phyloP scores from a whole-genome alignment of 306 rosid species.

The Abrus pulchellus region DNA sequence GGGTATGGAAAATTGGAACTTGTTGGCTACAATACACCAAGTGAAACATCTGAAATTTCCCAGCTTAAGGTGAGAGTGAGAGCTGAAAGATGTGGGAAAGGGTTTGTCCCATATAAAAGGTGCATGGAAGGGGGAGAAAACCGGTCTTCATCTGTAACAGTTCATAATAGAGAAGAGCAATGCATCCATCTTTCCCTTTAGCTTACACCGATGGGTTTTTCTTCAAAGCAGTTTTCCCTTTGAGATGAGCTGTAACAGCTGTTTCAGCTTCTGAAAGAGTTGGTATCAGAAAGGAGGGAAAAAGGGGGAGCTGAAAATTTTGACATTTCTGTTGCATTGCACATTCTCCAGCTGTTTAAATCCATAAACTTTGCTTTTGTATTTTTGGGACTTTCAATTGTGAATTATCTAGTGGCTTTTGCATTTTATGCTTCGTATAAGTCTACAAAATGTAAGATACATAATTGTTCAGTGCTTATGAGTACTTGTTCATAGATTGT shows the following conservation, averaged over 20 bases:
- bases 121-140: slow-evolving; percentile 52
- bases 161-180: slow-evolving; percentile 56
- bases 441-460: neutral
- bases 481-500: slow-evolving; percentile 19
- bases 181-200: slow-evolving; percentile 60
- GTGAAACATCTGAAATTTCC: slow-evolving; percentile 42
- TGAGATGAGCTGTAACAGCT: slow-evolving; percentile 23
- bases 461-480: slow-evolving; percentile 21
- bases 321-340: slow-evolving; percentile 44
- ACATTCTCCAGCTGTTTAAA: slow-evolving; percentile 46
- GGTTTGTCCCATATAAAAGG: slow-evolving; percentile 83
- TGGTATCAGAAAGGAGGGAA: neutral
- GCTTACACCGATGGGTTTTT: slow-evolving; percentile 25
- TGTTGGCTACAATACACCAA: slow-evolving; percentile 8
- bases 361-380: slow-evolving; percentile 41
- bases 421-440: slow-evolving; percentile 14
- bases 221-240: slow-evolving; percentile 24
- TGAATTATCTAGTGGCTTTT: slow-evolving; percentile 42
- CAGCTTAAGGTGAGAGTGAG: slow-evolving; percentile 50
- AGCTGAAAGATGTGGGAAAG: slow-evolving; percentile 54
- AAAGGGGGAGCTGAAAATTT: slow-evolving; percentile 39
- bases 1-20: slow-evolving; percentile 44
- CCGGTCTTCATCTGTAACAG: slow-evolving; percentile 40
- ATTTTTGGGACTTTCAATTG: slow-evolving; percentile 43
- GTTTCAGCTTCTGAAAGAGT: slow-evolving; percentile 34